Conservation (phyloP, 192 early-diverging fungal genomes). For the Coemansia sp. region DNA sequence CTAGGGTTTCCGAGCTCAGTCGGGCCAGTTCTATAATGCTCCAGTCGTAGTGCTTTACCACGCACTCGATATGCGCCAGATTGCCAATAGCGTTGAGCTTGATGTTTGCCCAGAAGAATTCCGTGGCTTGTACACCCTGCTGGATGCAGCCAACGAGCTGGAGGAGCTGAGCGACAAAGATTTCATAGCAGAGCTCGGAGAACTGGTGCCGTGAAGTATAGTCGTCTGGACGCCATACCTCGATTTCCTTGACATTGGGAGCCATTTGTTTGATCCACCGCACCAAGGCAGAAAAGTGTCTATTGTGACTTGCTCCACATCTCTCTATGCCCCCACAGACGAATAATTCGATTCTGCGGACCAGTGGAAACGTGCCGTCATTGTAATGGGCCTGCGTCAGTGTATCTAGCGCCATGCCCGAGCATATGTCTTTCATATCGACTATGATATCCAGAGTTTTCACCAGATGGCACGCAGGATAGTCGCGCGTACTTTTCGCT, state of each 20-base stretch:
- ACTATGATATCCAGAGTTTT: not conserved
- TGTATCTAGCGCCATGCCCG: not conserved
- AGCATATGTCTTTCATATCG: not conserved
- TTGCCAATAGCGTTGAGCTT: not conserved
- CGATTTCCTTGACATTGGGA: not conserved
- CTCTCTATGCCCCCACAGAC: not conserved
- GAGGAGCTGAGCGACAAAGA: not conserved
- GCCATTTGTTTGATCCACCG: not conserved
- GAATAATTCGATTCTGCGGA: not conserved
- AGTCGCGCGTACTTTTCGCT: not conserved
- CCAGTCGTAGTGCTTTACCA: not conserved
- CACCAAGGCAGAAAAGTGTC: not conserved
- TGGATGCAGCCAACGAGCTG: not conserved
- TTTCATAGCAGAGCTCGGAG: not conserved
- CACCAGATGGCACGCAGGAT: not conserved
- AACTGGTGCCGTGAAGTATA: not conserved
- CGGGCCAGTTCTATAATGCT: not conserved
- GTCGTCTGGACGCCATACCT: not conserved
- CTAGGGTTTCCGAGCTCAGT: not conserved
- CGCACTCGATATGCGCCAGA: not conserved
- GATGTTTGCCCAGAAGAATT: too few species aligned
- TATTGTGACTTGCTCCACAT: not conserved
- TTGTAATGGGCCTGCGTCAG: not conserved
- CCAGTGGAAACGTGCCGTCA: not conserved
- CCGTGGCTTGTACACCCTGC: too few species aligned